Evolutionary conservation across 2,329 filamentous ascomycete genomes (phyloP), one percentile per base, ranked within the genome.

Genomic region (Talaromyces amestolkiae): DNA sequence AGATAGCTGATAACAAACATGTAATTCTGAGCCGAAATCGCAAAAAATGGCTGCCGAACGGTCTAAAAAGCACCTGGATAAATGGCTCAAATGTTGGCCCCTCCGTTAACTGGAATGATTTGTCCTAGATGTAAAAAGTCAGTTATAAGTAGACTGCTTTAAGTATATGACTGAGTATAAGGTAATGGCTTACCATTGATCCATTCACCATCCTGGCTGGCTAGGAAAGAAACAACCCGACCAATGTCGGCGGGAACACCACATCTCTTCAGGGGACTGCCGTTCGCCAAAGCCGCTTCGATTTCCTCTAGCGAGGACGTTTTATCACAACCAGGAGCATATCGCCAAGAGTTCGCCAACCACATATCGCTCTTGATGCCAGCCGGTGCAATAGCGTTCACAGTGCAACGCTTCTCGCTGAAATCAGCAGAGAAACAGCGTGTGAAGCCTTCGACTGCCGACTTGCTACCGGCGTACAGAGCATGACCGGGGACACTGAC

Each of bases 321-420:
- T 47, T 66, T 66, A 33, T 66, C 62, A 24, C 65, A 66, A 66
- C 84, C 84, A 13, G 86, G 86, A 22, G 85, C 85, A 75, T 88
- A 88, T 73, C 87, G 85, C 86, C 86, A 89, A 27, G 87, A 84
- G 76, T 89, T 89, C 77, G 86, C 84, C 67, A 88, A 83, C 80
- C 89, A 92, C 90, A 92, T 92, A 76, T 92, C 90, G 51, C 84
- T 87, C 80, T 88, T 88, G 76, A 88, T 88, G 15, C 87, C 87
- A 64, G 87, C 88, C 0, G 88, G 88, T 0, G 88, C 88, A 37
- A 90, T 82, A 53, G 85, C 86, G 72, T 90, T 90, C 75, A 89
- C 87, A 0, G 72, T 75, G 69, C 89, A 88, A 64, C 86, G 85
- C 72, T 87, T 84, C 79, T 89, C 85, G 63, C 89, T 86, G 69